These are phyloP conservation scores for Dioscorea cayenensis DNA, from an alignment of 116 monocot genomes.

Conservation along the genomic window DNA sequence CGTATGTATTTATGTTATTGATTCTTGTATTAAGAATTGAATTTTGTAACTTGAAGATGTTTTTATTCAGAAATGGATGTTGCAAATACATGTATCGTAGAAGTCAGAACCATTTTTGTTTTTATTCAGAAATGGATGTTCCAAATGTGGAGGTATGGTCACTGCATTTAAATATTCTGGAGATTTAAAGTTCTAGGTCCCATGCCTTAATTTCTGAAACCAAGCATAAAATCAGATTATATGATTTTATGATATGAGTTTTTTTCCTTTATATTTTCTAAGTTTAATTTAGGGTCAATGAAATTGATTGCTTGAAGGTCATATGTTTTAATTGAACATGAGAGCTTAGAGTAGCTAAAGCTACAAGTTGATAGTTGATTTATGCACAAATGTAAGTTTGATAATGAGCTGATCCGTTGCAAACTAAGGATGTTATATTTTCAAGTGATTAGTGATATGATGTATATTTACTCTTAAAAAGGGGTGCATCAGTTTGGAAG, in stretches of 20 bases:
- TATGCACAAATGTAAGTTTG: background rate
- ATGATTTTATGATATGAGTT: too few relatives aligned
- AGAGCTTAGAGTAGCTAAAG: background rate
- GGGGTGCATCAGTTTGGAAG: too few relatives aligned
- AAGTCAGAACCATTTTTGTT: too few relatives aligned
- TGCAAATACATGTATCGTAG: too few relatives aligned
- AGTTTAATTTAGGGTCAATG: too few relatives aligned
- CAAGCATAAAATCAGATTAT: too few relatives aligned
- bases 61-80: too few relatives aligned
- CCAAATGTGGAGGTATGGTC: slow-evolving; percentile 65
- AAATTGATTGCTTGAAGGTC: too few relatives aligned
- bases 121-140: slow-evolving; percentile 18
- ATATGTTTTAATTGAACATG: background rate
- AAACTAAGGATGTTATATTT: background rate
- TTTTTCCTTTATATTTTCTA: too few relatives aligned
- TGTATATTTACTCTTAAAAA: too few relatives aligned
- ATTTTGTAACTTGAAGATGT: background rate
- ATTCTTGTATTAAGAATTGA: background rate
- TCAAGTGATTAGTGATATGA: background rate
- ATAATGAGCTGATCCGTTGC: background rate
- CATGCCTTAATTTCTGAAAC: background rate
- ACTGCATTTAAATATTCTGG: background rate
- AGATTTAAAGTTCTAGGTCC: background rate
- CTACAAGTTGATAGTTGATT: background rate
- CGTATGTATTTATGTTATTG: background rate